phyloP scores from a whole-genome alignment of 169 alveolate genomes.

The Cryptosporidium sp. region DNA sequence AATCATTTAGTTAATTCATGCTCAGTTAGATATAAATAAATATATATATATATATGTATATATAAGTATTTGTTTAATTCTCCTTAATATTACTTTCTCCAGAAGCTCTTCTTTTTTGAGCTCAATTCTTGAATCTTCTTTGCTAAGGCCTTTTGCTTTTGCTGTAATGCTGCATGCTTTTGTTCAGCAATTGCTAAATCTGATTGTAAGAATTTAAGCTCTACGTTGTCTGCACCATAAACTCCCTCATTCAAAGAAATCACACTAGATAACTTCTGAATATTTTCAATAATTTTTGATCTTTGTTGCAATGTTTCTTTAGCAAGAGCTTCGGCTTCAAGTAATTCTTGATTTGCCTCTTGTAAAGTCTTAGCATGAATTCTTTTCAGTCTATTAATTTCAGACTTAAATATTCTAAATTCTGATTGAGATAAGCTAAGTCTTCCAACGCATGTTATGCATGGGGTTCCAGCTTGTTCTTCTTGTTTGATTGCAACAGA shows the following conservation, averaged over 20 bases:
- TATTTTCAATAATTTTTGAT: conserved; percentile 45
- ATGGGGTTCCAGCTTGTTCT: conserved; percentile 50
- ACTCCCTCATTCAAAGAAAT: conserved; percentile 30
- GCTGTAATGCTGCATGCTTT: conserved; percentile 32
- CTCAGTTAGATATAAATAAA: conserved; percentile 2
- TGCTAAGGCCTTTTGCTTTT: conserved; percentile 22
- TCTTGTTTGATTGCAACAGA: conserved; percentile 71
- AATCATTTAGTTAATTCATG: conserved; percentile 10
- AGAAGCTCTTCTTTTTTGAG: conserved; percentile 16
- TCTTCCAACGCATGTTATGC: conserved; percentile 55
- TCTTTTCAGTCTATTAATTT: conserved; percentile 45
- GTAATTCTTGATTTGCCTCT: conserved; percentile 40
- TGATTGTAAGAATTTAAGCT: conserved; percentile 50
- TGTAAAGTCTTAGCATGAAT: conserved; percentile 25
- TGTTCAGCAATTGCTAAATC: conserved; percentile 69
- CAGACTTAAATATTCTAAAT: conserved; percentile 45
- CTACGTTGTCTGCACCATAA: conserved; percentile 50
- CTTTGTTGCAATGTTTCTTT: conserved; percentile 44
- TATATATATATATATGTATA: neutral
- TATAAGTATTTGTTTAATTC: neutral
- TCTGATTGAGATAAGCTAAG: conserved; percentile 43
- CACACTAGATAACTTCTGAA: conserved; percentile 31
- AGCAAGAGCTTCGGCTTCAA: conserved; percentile 34
- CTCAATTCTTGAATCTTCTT: conserved; percentile 13
- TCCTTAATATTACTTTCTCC: conserved; percentile 23